Evolutionary conservation across 169 alveolate species (phyloP).

Genomic region (Miamiensis avidus): DNA sequence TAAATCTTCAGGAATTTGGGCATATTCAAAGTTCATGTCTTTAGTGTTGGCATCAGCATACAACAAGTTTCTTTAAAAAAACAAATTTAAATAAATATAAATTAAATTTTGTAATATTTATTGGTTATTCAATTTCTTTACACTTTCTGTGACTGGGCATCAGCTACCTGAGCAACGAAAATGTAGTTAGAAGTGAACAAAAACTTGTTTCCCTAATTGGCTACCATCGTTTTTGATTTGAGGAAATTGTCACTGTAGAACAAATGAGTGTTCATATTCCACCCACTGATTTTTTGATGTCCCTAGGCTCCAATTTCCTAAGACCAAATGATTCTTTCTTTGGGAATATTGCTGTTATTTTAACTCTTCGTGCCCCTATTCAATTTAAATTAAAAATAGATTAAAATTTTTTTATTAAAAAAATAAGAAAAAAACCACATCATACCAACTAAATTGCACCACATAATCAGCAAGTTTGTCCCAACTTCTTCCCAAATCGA

Average conservation of each 20-base stretch:
- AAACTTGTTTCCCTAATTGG: conserved; percentile 64
- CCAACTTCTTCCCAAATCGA: conserved; percentile 68
- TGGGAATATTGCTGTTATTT: conserved; percentile 29
- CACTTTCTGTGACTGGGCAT: neutral
- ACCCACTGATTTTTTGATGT: conserved; percentile 47
- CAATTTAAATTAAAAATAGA: neutral
- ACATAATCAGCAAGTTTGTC: conserved; percentile 52
- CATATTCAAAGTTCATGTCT: conserved; percentile 50
- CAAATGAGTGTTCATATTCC: conserved; percentile 63
- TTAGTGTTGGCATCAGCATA: conserved; percentile 37
- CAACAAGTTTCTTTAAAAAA: conserved; percentile 17
- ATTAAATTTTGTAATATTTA: too few species aligned
- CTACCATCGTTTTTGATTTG: conserved; percentile 47
- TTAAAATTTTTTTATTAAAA: too few species aligned
- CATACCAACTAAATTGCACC: conserved; percentile 63
- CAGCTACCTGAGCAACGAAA: conserved; percentile 61
- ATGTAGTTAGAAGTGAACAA: conserved; percentile 50
- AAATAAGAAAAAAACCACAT: neutral
- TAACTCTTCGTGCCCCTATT: conserved; percentile 11
- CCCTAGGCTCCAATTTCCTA: conserved; percentile 45
- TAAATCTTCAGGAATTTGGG: conserved; percentile 49
- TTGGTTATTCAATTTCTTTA: too few species aligned
- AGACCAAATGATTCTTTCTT: conserved; percentile 44
- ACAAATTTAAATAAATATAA: too few species aligned
- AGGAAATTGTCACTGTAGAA: conserved; percentile 70